These are phyloP conservation scores for Aspergillus arachidicola DNA, from an alignment of 2,329 filamentous ascomycete genomes.

Conservation along the genomic window DNA sequence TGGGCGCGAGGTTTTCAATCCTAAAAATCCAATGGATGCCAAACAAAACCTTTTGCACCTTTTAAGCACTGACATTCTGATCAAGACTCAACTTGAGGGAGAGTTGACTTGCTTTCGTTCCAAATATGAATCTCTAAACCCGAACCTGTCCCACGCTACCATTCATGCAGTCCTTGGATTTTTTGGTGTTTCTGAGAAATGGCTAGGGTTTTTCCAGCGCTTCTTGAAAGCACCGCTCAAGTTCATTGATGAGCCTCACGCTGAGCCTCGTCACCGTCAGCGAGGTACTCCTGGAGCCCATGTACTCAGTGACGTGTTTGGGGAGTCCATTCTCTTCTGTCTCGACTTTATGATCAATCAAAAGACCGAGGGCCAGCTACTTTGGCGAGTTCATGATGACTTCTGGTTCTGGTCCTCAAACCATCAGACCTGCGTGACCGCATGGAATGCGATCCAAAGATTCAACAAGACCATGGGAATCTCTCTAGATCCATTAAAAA, in stretches of 20 bases:
- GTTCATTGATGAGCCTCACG: constrained; percentile 12
- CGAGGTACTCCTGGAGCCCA: constrained; percentile 15
- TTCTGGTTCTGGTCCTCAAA: constrained; percentile 18
- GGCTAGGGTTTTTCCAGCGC: constrained; percentile 12
- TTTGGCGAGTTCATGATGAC: constrained; percentile 19
- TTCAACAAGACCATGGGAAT: constrained; percentile 16
- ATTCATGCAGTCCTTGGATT: constrained; percentile 12
- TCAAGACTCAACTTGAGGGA: constrained; percentile 13
- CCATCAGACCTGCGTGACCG: constrained; percentile 8
- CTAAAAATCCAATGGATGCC: constrained; percentile 11
- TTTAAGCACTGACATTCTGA: constrained; percentile 10
- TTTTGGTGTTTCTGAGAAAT: constrained; percentile 15
- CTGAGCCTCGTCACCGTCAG: constrained; percentile 9
- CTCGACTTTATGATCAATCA: constrained; percentile 18
- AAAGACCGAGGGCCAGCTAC: constrained; percentile 7
- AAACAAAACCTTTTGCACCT: constrained; percentile 17
- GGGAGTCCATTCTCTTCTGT: constrained; percentile 16
- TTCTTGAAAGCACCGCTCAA: constrained; percentile 13
- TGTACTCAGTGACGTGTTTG: constrained; percentile 17
- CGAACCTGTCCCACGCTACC: constrained; percentile 10
- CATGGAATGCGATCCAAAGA: constrained; percentile 10
- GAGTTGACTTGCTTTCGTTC: constrained; percentile 16
- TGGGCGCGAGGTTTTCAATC: background rate
- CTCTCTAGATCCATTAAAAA: background rate
- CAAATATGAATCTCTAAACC: constrained; percentile 12